Evolutionary conservation across 306 rosid species (phyloP), one percentile per base, ranked within the genome.

Genomic region (Crotalaria pallida): DNA sequence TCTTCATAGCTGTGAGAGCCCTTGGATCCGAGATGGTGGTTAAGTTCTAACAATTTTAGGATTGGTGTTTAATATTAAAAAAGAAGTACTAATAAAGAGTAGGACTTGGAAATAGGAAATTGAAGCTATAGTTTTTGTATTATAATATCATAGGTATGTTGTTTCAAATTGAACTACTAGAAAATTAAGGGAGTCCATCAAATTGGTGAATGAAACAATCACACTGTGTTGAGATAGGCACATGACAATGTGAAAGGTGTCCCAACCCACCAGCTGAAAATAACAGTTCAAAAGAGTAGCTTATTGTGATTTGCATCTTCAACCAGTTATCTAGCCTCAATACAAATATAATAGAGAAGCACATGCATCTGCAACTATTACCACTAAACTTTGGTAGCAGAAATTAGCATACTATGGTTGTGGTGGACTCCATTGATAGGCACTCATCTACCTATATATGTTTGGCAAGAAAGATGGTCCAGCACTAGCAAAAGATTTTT

Each of bases 261-360:
- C 79, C 74, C 83, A 82, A 72, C 34, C 64, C 34, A 49, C 61
- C 34, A 55, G n/a, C 10, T 80, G 87, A 84, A 73, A 77, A 58
- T 53, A 65, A 80, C 83, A 69, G 58, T 45, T 69, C 83, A 77
- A 47, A 65, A 73, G 58, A 51, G 69, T 26, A 55, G 31, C 2
- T 53, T 69, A 52, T 52, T 34, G 80, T 38, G 79, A 83, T 80
- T 43, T 29, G 22, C 16, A 78, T 68, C 58, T 33, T 52, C 50
- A 66, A 47, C 71, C 57, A 61, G 36, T 51, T 57, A 15, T 33
- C 12, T 63, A 44, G 29, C 23, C 34, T 5, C 55, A 52, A 22
- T n/a, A 16, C 58, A 69, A 59, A 71, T 49, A 70, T 13, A 74
- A 71, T 65, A 75, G 58, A 75, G 69, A 69, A 56, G 67, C 69